A percentile compares a stretch with the other conserved stretches of the same genome.
These are phyloP conservation scores for Polyplosphaeria fusca DNA, from an alignment of 495 filamentous ascomycete species.

Conservation along the genomic window DNA sequence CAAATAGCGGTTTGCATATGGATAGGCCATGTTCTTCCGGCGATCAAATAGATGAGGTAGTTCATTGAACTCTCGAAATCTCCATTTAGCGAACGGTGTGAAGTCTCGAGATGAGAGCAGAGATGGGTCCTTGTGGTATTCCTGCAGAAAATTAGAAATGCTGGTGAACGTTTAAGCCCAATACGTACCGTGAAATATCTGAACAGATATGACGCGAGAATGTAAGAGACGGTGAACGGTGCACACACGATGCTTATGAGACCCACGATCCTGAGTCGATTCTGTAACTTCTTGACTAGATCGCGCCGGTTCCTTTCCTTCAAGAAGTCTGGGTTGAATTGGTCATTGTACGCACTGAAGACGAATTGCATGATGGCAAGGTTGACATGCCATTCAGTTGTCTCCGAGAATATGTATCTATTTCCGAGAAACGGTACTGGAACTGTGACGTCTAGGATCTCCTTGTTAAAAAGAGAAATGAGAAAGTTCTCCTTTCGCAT, in stretches of 20 bases:
- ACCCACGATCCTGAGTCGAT: conserved; percentile 75
- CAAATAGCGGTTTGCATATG: conserved; percentile 85
- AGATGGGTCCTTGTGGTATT: conserved; percentile 89
- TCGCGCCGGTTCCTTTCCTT: conserved; percentile 74
- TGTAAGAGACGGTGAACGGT: conserved; percentile 78
- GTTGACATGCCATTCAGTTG: conserved; percentile 83
- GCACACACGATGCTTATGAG: conserved; percentile 82
- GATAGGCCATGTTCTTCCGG: conserved; percentile 89
- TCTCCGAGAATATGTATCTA: conserved; percentile 73
- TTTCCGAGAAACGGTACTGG: conserved; percentile 79
- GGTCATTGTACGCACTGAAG: conserved; percentile 74
- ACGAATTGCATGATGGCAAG: conserved; percentile 89
- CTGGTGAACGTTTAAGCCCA: conserved; percentile 3
- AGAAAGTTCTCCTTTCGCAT: conserved; percentile 97
- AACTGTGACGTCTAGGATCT: conserved; percentile 80
- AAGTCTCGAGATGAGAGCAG: conserved; percentile 80
- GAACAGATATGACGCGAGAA: conserved; percentile 83
- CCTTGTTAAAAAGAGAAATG: conserved; percentile 95
- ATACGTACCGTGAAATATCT: conserved; percentile 73
- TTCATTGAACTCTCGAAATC: conserved; percentile 98
- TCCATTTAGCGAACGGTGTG: conserved; percentile 93
- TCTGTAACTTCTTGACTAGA: conserved; percentile 70
- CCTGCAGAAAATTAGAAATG: conserved; percentile 43
- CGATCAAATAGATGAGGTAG: conserved; percentile 86
- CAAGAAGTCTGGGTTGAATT: conserved; percentile 77